Evolutionary conservation across 2,329 filamentous ascomycete genomes (phyloP).

Genomic region (Aspergillus pseudoterreus): DNA sequence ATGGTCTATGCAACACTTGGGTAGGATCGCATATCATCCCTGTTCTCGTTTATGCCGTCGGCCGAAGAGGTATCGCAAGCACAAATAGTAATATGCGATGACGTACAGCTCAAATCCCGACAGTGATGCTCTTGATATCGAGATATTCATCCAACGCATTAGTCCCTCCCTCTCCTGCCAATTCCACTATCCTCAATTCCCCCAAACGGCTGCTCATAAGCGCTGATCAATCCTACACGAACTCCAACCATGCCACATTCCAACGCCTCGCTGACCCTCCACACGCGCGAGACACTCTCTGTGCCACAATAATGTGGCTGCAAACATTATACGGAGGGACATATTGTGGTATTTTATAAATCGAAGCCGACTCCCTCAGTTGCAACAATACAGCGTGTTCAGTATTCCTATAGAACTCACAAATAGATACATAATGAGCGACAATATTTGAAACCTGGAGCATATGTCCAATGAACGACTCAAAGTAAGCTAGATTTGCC

Average conservation of each 20-base stretch:
- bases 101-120: background rate
- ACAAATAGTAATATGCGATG: background rate
- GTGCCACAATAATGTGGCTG: too few relatives aligned
- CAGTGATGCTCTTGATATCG: constrained; percentile 5
- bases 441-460: too few relatives aligned
- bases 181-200: constrained; percentile 38
- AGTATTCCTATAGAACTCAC: too few relatives aligned
- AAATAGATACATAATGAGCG: too few relatives aligned
- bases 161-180: constrained; percentile 49
- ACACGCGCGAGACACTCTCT: background rate
- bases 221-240: constrained; percentile 23
- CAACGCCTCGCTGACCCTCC: background rate
- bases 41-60: background rate
- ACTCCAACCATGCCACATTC: constrained; percentile 17
- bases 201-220: constrained; percentile 21
- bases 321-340: too few relatives aligned
- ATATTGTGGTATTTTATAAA: too few relatives aligned
- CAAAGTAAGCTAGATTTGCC: too few relatives aligned
- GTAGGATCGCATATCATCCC: too few relatives aligned
- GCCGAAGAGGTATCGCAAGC: background rate
- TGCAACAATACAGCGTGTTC: too few relatives aligned
- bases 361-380: too few relatives aligned
- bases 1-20: too few relatives aligned
- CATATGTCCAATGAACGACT: too few relatives aligned
- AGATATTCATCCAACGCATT: constrained; percentile 41